phyloP scores from a whole-genome alignment of 176 grass and related monocot species.

The Carex kokanica region DNA sequence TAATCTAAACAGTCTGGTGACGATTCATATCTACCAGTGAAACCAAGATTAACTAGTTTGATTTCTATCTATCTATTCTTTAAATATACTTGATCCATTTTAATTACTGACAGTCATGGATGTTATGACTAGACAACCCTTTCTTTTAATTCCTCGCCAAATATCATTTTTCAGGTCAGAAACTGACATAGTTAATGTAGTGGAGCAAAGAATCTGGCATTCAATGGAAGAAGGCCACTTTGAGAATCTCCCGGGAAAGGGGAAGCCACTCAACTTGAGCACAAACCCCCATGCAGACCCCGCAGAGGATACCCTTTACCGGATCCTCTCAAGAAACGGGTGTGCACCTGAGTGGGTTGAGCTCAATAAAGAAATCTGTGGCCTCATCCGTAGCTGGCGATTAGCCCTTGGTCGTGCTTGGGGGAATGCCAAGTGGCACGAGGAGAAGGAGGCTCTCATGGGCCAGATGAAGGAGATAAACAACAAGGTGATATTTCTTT shows the following conservation, averaged over 20 bases:
- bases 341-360: conserved; percentile 82
- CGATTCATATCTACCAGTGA: background rate
- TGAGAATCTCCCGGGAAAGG: conserved; percentile 84
- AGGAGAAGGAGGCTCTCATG: conserved; percentile 45
- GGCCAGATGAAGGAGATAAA: conserved; percentile 66
- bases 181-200: conserved; percentile 78
- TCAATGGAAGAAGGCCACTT: conserved; percentile 96
- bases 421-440: conserved; percentile 40
- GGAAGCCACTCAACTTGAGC: conserved; percentile 63
- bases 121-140: background rate
- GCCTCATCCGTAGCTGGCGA: conserved; percentile 49
- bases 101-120: background rate
- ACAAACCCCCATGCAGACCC: conserved; percentile 75
- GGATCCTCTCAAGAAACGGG: conserved; percentile 67
- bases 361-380: conserved; percentile 80
- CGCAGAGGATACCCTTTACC: conserved; percentile 80
- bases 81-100: background rate
- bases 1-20: background rate
- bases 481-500: conserved; percentile 46
- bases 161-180: conserved; percentile 54
- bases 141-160: background rate
- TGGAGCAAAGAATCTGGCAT: conserved; percentile 93
- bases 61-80: background rate
- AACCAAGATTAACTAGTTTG: background rate
- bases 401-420: conserved; percentile 49